These are phyloP conservation scores for Vicia villosa DNA, from an alignment of 306 rosid genomes.

Conservation along the genomic window DNA sequence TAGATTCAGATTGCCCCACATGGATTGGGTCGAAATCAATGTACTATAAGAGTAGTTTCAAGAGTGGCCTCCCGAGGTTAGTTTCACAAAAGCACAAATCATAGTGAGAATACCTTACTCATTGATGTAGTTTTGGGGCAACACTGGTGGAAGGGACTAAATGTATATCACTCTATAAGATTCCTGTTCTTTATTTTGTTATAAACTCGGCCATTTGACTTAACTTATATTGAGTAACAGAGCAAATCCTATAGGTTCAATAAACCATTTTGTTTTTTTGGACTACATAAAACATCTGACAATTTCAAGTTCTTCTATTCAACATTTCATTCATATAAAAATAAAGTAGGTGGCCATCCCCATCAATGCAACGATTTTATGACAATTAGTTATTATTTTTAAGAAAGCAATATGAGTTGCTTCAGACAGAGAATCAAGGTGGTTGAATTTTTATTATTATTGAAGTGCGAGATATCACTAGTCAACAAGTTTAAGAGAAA, in stretches of 20 bases:
- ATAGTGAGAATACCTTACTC: slow-evolving; percentile 25
- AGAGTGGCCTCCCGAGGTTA: background rate
- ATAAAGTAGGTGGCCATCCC: background rate
- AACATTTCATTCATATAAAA: background rate
- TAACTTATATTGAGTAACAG: background rate
- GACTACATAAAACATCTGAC: background rate
- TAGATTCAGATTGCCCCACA: slow-evolving; percentile 30
- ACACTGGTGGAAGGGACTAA: slow-evolving; percentile 9
- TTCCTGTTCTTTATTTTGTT: background rate
- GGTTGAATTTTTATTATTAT: no score
- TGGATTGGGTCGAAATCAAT: slow-evolving; percentile 30
- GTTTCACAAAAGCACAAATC: slow-evolving; percentile 24
- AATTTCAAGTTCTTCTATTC: background rate
- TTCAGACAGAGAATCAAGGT: no score
- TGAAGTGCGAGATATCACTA: no score
- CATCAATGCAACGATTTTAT: background rate
- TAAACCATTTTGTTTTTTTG: no score
- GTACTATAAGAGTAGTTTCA: slow-evolving; percentile 27
- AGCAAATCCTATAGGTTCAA: background rate
- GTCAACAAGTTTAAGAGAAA: no score
- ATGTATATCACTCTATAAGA: slow-evolving; percentile 4
- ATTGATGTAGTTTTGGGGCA: slow-evolving; percentile 26
- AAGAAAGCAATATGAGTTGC: no score
- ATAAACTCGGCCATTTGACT: background rate
- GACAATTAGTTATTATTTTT: background rate